Conservation (phyloP, 2,329 filamentous ascomycete genomes). For the Paecilomyces sp. region DNA sequence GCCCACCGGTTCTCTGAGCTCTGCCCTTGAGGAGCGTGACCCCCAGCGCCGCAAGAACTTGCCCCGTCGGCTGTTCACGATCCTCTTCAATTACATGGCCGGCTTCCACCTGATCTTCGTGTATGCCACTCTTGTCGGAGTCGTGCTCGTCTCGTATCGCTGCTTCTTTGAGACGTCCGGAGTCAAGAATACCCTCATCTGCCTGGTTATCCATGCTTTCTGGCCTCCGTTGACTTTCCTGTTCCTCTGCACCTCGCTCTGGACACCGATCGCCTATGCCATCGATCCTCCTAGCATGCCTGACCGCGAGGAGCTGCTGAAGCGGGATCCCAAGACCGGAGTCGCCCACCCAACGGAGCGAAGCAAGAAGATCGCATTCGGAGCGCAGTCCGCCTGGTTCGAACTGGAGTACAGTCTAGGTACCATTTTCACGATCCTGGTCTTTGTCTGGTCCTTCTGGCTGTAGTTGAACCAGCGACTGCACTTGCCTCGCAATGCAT, state of each 20-base stretch:
- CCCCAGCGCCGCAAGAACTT: constrained; percentile 32
- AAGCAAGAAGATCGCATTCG: constrained; percentile 51
- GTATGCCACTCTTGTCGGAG: constrained; percentile 46
- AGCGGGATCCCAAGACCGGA: constrained; percentile 45
- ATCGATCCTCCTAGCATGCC: constrained; percentile 54
- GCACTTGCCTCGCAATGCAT: background rate
- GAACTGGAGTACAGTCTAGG: constrained; percentile 49
- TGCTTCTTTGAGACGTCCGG: constrained; percentile 38
- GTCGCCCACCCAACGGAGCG: constrained; percentile 39
- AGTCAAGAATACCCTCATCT: constrained; percentile 39
- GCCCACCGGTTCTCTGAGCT: constrained; percentile 52
- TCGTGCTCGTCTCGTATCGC: constrained; percentile 45
- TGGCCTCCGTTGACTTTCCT: constrained; percentile 57
- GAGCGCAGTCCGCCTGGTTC: constrained; percentile 49
- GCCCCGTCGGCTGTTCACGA: constrained; percentile 46
- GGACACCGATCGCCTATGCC: constrained; percentile 55
- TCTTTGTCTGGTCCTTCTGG: constrained; percentile 41
- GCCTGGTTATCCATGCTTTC: constrained; percentile 53
- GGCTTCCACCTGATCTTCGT: constrained; percentile 51
- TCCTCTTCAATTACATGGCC: constrained; percentile 51
- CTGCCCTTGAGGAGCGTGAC: constrained; percentile 53
- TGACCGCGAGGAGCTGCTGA: constrained; percentile 50
- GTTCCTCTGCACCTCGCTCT: constrained; percentile 48
- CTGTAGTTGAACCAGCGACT: constrained; percentile 4
- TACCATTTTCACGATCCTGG: constrained; percentile 43